Conservation (phyloP, 495 filamentous ascomycete genomes). For the Hamigera avellanea region DNA sequence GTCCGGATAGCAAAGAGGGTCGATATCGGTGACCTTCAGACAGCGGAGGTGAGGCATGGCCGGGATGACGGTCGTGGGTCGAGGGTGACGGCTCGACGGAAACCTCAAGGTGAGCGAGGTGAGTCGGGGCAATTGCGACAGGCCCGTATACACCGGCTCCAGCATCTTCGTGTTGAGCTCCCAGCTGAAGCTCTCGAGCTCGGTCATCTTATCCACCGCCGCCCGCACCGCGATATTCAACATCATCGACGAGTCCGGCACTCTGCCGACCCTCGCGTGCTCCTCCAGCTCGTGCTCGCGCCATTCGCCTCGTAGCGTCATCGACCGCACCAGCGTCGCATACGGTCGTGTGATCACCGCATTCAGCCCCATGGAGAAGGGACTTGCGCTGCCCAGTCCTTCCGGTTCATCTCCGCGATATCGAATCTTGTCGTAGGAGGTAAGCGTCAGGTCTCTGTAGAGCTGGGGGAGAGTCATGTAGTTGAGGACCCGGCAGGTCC, state of each 20-base stretch:
- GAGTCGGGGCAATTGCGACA: slow-evolving; percentile 36
- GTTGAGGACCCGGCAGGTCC: slow-evolving; percentile 51
- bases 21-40: slow-evolving; percentile 46
- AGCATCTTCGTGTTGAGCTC: slow-evolving; percentile 52
- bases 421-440: slow-evolving; percentile 48
- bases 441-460: slow-evolving; percentile 43
- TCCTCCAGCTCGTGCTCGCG: slow-evolving; percentile 46
- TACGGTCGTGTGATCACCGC: slow-evolving; percentile 44
- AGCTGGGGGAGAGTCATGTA: slow-evolving; percentile 55
- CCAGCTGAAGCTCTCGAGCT: slow-evolving; percentile 46
- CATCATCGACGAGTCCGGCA: slow-evolving; percentile 54
- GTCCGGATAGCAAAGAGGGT: slow-evolving; percentile 54
- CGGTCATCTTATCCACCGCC: slow-evolving; percentile 46
- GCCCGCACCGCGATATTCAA: slow-evolving; percentile 47
- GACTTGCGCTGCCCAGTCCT: slow-evolving; percentile 48
- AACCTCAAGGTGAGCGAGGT: slow-evolving; percentile 44
- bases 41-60: slow-evolving; percentile 42
- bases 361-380: slow-evolving; percentile 52
- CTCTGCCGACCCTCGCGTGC: slow-evolving; percentile 41
- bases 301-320: slow-evolving; percentile 46
- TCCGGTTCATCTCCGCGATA: slow-evolving; percentile 47
- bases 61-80: slow-evolving; percentile 46
- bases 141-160: slow-evolving; percentile 44
- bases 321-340: slow-evolving; percentile 38
- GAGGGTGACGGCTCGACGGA: slow-evolving; percentile 42